Percentiles rank a stretch among this genome's conserved stretches.
phyloP scores from a whole-genome alignment of 345 rosid genomes.

The Crucihimalaya himalaica region DNA sequence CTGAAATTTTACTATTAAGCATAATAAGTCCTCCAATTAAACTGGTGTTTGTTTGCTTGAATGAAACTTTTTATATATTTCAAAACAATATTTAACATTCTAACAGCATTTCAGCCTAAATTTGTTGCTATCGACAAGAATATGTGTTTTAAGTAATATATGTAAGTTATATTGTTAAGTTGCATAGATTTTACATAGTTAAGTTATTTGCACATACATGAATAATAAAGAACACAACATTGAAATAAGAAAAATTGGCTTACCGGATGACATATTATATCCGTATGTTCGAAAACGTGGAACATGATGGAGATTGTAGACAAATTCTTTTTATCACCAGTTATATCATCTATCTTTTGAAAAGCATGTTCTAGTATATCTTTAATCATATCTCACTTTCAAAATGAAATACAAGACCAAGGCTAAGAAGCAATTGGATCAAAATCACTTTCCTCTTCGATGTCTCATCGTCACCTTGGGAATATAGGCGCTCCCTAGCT shows the following conservation, averaged over 20 bases:
- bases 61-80: too few species aligned
- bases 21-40: too few species aligned
- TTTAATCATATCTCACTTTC: constrained; percentile 18
- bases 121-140: too few species aligned
- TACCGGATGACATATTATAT: constrained; percentile 19
- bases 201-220: too few species aligned
- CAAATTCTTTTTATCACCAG: constrained; percentile 13
- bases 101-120: too few species aligned
- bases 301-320: constrained; percentile 21
- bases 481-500: neutral
- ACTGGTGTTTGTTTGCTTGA: too few species aligned
- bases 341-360: neutral
- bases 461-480: neutral
- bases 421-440: constrained; percentile 10
- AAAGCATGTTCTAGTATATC: constrained; percentile 17
- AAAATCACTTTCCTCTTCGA: neutral
- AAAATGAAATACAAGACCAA: constrained; percentile 31
- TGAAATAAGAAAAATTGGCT: too few species aligned
- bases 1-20: neutral
- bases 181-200: too few species aligned
- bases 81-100: too few species aligned
- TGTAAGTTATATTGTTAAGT: too few species aligned
- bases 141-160: too few species aligned
- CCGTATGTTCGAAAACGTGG: constrained; percentile 29
- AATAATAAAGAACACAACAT: too few species aligned